phyloP scores from a whole-genome alignment of 1,284 basidiomycete genomes.

The Xerocomus minutiporus region DNA sequence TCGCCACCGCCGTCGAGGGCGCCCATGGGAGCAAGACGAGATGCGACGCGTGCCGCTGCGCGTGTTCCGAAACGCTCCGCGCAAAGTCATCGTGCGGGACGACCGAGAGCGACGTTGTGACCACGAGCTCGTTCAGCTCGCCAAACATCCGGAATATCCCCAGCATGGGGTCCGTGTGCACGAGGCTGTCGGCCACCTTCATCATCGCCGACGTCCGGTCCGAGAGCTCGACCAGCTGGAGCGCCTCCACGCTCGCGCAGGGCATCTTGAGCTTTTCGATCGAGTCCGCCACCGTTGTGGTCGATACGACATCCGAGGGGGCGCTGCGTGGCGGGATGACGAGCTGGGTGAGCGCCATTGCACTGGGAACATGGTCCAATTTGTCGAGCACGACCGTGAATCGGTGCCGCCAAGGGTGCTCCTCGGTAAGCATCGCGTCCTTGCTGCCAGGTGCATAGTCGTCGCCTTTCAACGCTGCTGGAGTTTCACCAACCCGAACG shows the following conservation, averaged over 20 bases:
- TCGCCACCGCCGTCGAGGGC: slow-evolving; percentile 19
- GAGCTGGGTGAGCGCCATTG: slow-evolving; percentile 68
- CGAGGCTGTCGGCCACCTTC: slow-evolving; percentile 69
- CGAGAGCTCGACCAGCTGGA: slow-evolving; percentile 86
- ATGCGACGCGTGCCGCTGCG: slow-evolving; percentile 56
- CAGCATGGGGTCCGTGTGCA: slow-evolving; percentile 76
- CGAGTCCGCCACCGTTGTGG: slow-evolving; percentile 8
- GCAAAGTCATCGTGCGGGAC: slow-evolving; percentile 70
- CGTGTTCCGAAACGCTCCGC: slow-evolving; percentile 65
- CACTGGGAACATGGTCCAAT: slow-evolving; percentile 79
- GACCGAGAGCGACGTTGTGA: slow-evolving; percentile 64
- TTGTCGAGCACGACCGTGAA: slow-evolving; percentile 86
- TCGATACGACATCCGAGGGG: slow-evolving; percentile 5
- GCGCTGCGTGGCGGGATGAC: slow-evolving; percentile 29
- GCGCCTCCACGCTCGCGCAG: slow-evolving; percentile 50
- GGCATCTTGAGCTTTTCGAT: slow-evolving; percentile 9
- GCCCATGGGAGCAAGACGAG: slow-evolving; percentile 85
- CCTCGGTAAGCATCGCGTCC: slow-evolving; percentile 16
- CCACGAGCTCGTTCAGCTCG: slow-evolving; percentile 65
- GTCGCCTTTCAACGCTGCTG: background rate
- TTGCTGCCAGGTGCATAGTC: slow-evolving; percentile 13
- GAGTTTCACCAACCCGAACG: slow-evolving; percentile 11
- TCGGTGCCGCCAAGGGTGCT: slow-evolving; percentile 29
- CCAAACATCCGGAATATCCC: slow-evolving; percentile 84
- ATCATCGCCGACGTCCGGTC: slow-evolving; percentile 89